These are phyloP conservation scores for Ogataea hybrid DNA, from an alignment of 1,139 yeast species.

Conservation along the genomic window DNA sequence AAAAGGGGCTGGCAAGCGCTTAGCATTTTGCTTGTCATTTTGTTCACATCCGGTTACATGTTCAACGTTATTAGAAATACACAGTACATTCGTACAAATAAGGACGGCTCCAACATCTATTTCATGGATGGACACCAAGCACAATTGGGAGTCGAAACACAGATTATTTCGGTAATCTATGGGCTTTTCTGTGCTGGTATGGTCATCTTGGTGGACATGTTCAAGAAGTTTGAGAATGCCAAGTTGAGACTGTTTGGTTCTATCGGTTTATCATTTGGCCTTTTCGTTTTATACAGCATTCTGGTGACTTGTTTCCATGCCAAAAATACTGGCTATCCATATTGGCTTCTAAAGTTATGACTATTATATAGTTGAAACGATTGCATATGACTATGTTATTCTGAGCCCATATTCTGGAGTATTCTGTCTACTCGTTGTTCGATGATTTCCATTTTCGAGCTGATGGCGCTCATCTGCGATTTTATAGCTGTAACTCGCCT, in stretches of 20 bases:
- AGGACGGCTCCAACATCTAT: conserved; percentile 58
- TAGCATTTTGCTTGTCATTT: conserved; percentile 56
- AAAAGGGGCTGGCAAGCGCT: conserved; percentile 30
- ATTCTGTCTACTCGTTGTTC: conserved; percentile 33
- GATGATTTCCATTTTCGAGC: conserved; percentile 36
- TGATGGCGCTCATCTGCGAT: conserved; percentile 36
- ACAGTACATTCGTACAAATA: conserved; percentile 62
- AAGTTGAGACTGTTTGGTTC: conserved; percentile 46
- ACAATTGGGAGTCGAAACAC: conserved; percentile 85
- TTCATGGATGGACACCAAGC: conserved; percentile 64
- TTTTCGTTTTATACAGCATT: conserved; percentile 53
- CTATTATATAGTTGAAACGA: conserved; percentile 7
- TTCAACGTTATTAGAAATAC: conserved; percentile 80
- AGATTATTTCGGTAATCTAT: conserved; percentile 62
- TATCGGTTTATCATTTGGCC: conserved; percentile 36
- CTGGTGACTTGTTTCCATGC: conserved; percentile 53
- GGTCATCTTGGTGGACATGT: conserved; percentile 47
- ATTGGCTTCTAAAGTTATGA: conserved; percentile 25
- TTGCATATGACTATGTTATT: conserved; percentile 5
- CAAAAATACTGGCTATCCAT: conserved; percentile 67
- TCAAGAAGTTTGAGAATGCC: conserved; percentile 44
- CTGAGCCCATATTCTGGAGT: conserved; percentile 13
- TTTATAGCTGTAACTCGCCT: conserved; percentile 37
- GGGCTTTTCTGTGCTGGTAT: conserved; percentile 52
- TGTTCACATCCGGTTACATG: conserved; percentile 91